Conservation (phyloP, 2,329 filamentous ascomycete genomes). For the Neocucurbitaria cava region DNA sequence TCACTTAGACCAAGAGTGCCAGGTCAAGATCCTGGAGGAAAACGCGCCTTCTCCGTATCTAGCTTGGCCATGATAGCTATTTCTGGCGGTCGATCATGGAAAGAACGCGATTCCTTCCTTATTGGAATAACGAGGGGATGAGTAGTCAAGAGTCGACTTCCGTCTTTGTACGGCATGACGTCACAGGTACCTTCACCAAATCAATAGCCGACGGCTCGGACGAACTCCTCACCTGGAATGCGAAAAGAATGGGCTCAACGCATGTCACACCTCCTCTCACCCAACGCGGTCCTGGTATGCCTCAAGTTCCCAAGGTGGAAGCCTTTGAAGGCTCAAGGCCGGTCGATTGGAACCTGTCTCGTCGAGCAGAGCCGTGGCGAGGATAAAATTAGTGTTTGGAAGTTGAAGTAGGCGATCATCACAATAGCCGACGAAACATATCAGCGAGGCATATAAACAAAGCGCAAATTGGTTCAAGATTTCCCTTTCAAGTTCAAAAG, state of each 20-base stretch:
- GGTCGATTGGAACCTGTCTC: conserved; percentile 57
- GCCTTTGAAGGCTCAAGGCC: conserved; percentile 66
- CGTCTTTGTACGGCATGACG: too few species aligned
- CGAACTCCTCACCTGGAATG: conserved; percentile 53
- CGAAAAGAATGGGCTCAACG: conserved; percentile 62
- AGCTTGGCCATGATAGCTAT: too few species aligned
- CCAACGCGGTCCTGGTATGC: conserved; percentile 61
- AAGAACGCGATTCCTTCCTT: too few species aligned
- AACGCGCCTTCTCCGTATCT: too few species aligned
- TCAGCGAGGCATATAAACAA: neutral
- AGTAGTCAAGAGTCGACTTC: too few species aligned
- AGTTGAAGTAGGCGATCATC: conserved; percentile 7
- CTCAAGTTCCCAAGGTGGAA: conserved; percentile 80
- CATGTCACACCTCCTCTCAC: conserved; percentile 61
- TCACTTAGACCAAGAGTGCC: too few species aligned
- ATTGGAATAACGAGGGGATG: too few species aligned
- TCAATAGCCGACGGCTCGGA: neutral
- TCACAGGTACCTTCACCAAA: neutral
- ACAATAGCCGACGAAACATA: neutral
- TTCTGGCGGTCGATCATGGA: too few species aligned
- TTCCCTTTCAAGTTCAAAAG: neutral
- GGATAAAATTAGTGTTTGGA: conserved; percentile 27
- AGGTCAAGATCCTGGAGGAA: too few species aligned
- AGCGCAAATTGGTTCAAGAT: neutral
- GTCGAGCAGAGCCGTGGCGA: conserved; percentile 21